These are phyloP conservation scores for Dactylis glomerata DNA, from an alignment of 176 grass and related monocot genomes.

Conservation along the genomic window DNA sequence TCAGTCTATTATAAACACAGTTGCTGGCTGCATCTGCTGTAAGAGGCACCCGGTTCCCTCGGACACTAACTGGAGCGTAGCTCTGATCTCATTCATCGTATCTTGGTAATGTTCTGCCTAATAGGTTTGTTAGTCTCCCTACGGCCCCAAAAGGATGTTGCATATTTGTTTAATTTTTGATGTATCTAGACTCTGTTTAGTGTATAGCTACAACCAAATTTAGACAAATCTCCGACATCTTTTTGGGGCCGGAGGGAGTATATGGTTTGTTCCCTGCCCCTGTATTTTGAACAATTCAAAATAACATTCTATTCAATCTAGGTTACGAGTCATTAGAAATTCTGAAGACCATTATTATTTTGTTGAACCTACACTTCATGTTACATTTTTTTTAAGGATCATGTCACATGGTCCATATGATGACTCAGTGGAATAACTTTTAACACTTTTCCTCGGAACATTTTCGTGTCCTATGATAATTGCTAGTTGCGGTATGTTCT, in stretches of 20 bases:
- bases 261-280: neutral
- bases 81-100: slow-evolving; percentile 81
- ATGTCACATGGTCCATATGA: neutral
- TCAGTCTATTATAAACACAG: slow-evolving; percentile 71
- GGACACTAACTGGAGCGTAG: slow-evolving; percentile 89
- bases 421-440: neutral
- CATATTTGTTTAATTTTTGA: no score
- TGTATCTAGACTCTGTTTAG: no score
- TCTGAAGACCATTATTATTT: neutral
- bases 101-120: slow-evolving; percentile 69
- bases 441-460: neutral
- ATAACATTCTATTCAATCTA: neutral
- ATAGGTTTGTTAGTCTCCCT: neutral
- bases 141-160: no score
- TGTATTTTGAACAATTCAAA: neutral
- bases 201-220: no score
- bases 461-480: neutral
- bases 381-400: neutral
- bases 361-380: neutral
- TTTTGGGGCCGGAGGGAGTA: no score
- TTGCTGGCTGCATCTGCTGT: slow-evolving; percentile 96
- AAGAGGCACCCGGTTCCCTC: slow-evolving; percentile 77
- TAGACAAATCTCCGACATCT: no score
- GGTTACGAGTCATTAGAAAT: neutral
- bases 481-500: neutral